Base-by-base conservation (phyloP, 352 stramenopile species). In the Pythium brassicae region DNA sequence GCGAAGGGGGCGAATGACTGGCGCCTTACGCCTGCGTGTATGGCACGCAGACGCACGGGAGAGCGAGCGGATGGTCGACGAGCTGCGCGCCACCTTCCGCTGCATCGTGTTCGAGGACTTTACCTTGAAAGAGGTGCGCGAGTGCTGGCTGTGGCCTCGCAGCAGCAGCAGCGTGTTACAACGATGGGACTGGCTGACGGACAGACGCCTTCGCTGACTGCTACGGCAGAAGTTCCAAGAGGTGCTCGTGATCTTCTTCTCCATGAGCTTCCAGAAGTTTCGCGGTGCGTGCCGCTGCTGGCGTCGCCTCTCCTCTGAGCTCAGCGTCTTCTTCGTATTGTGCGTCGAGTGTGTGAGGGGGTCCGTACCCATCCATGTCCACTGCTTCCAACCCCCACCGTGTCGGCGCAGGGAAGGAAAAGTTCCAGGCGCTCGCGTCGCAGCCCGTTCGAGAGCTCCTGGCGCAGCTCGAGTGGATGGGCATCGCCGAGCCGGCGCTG, bases 231-330 rank as follows among this genome's bases (percentile, higher is more conserved):
- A 66, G 25, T 86, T 89, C 32, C 68, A 87, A 47, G 79, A 87
- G 34, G 60, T 86, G 34, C 44, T 89, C 46, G 49, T 87, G 2
- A 61, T 89, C 37, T 87, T 85, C 57, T 89, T 86, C 59, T 82
- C 74, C 46, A 86, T 83, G 74, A 87, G 72, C 46, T 89, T 89
- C 61, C 72, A 86, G 48, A 75, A 75, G 51, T 89, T 86, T 45
- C 63, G 62, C 32, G 67, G 56, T 64, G 25, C 14, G 27, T 23
- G 9, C 10, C 3, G 25, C 25, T 4, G 2, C 32, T 9, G n/a
- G n/a, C n/a, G n/a, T n/a, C n/a, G n/a, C n/a, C n/a, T n/a, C n/a
- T n/a, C n/a, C n/a, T n/a, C n/a, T n/a, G n/a, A n/a, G n/a, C n/a
- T n/a, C n/a, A n/a, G n/a, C n/a, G n/a, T n/a, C n/a, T n/a, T n/a